Evolutionary conservation across 805 yeast species (phyloP).

Genomic region (Saturnispora hagleri): DNA sequence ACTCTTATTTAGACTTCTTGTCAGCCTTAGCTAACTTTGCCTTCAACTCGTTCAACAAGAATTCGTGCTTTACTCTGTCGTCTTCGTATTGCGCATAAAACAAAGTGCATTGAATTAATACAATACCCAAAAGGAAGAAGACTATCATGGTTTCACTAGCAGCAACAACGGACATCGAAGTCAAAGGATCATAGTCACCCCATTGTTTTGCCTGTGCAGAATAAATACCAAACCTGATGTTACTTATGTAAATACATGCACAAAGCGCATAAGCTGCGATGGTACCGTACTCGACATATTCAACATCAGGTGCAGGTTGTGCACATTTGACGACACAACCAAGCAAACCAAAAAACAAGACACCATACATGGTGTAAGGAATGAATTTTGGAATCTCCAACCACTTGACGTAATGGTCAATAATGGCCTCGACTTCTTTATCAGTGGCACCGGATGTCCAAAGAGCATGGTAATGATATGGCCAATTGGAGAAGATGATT

Average conservation of each 20-base stretch:
- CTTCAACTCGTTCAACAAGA: slow-evolving; percentile 20
- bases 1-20: not conserved
- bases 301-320: slow-evolving; percentile 78
- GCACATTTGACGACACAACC: slow-evolving; percentile 73
- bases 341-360: slow-evolving; percentile 53
- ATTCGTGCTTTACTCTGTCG: slow-evolving; percentile 18
- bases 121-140: slow-evolving; percentile 64
- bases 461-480: slow-evolving; percentile 70
- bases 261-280: slow-evolving; percentile 65
- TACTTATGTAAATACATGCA: slow-evolving; percentile 74
- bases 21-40: slow-evolving; percentile 14
- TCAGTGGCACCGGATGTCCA: slow-evolving; percentile 49
- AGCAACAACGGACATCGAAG: slow-evolving; percentile 86
- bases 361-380: slow-evolving; percentile 53
- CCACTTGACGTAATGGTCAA: slow-evolving; percentile 69
- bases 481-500: slow-evolving; percentile 63
- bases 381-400: slow-evolving; percentile 52
- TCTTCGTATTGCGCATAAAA: slow-evolving; percentile 55
- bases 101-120: slow-evolving; percentile 78
- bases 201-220: slow-evolving; percentile 66
- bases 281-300: slow-evolving; percentile 84
- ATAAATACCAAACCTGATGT: slow-evolving; percentile 70
- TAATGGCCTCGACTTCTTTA: slow-evolving; percentile 39
- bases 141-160: slow-evolving; percentile 78
- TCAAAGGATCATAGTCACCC: slow-evolving; percentile 86